These are phyloP conservation scores for Schizosaccharomyces japonicus DNA, from an alignment of 805 yeast species.

Conservation along the genomic window DNA sequence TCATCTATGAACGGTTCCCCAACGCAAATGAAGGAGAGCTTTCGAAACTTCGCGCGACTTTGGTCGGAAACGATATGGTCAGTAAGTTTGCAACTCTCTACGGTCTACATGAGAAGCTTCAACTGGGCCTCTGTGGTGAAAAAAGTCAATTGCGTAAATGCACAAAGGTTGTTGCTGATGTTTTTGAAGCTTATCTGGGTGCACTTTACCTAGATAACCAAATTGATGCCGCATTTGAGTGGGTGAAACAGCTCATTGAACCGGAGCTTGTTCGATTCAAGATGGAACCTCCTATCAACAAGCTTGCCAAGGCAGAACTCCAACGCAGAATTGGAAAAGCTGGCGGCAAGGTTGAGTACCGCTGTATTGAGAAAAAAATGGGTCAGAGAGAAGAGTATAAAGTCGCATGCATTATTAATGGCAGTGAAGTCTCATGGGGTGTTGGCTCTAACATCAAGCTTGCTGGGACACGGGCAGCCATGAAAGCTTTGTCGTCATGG, in stretches of 20 bases:
- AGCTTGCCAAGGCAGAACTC: not conserved
- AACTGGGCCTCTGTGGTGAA: not conserved
- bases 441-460: not conserved
- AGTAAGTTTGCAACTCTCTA: not conserved
- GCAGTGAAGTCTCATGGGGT: constrained; percentile 1
- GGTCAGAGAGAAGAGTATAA: not conserved
- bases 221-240: not conserved
- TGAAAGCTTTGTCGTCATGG: no score
- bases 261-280: not conserved
- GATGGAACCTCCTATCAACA: not conserved
- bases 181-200: constrained; percentile 4
- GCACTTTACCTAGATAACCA: not conserved
- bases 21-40: not conserved
- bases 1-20: not conserved
- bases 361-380: not conserved
- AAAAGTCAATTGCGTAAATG: not conserved
- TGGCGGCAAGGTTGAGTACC: not conserved
- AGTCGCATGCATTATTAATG: constrained; percentile 1
- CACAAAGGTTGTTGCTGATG: constrained; percentile 3
- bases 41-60: constrained; percentile 3
- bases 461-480: constrained; percentile 3
- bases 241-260: not conserved
- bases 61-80: not conserved
- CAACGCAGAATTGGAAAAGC: not conserved
- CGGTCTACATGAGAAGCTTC: not conserved